Evolutionary conservation across 2,329 filamentous ascomycete genomes (phyloP).

Genomic region (Sarocladiaceae sp.): DNA sequence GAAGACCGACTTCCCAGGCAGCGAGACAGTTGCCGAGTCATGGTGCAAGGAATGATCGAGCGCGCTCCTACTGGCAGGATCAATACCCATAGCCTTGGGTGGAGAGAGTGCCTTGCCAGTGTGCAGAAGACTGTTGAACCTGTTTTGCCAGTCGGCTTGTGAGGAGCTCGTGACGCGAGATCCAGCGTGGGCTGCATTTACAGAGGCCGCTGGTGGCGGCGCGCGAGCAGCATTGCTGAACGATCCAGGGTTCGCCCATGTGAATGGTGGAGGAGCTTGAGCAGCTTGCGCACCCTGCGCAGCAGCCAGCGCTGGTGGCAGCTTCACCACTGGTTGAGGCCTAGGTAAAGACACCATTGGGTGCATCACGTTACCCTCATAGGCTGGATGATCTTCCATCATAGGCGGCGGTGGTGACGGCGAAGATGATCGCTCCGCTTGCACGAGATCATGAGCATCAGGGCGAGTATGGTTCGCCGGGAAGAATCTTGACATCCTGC

Average conservation of each 20-base stretch:
- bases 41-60: slow-evolving; percentile 48
- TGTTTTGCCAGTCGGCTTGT: slow-evolving; percentile 65
- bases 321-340: slow-evolving; percentile 69
- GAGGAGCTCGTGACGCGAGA: slow-evolving; percentile 18
- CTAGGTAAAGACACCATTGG: slow-evolving; percentile 66
- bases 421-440: slow-evolving; percentile 42
- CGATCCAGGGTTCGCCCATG: slow-evolving; percentile 29
- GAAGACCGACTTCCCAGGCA: slow-evolving; percentile 35
- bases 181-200: slow-evolving; percentile 20
- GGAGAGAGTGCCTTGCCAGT: slow-evolving; percentile 57
- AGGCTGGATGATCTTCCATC: slow-evolving; percentile 64
- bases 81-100: slow-evolving; percentile 54
- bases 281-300: slow-evolving; percentile 16
- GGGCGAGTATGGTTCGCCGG: slow-evolving; percentile 44
- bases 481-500: slow-evolving; percentile 54
- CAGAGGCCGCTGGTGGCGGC: slow-evolving; percentile 12
- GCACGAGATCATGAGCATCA: slow-evolving; percentile 29
- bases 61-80: slow-evolving; percentile 61
- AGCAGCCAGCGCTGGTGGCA: slow-evolving; percentile 52
- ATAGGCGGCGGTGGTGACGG: slow-evolving; percentile 69
- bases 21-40: slow-evolving; percentile 61
- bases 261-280: slow-evolving; percentile 20
- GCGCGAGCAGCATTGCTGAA: slow-evolving; percentile 24
- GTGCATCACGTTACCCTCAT: slow-evolving; percentile 57
- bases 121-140: slow-evolving; percentile 73